phyloP scores from a whole-genome alignment of 2,329 filamentous ascomycete species.

The Cercospora janseana region DNA sequence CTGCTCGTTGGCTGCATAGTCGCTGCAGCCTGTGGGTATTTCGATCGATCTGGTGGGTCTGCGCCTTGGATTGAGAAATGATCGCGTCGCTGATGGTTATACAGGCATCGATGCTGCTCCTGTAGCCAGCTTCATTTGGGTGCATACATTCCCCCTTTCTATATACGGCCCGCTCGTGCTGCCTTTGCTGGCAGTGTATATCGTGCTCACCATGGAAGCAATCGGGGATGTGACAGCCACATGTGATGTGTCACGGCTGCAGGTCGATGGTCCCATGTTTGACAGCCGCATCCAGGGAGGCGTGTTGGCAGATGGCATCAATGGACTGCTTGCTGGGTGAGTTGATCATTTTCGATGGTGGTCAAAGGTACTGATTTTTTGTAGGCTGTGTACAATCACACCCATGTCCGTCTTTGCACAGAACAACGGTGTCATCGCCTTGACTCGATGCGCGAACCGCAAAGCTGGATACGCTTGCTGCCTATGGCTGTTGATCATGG shows the following conservation, averaged over 20 bases:
- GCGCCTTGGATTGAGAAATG: too few species aligned
- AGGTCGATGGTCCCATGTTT: slow-evolving; percentile 69
- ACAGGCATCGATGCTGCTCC: slow-evolving; percentile 70
- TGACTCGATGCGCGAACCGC: slow-evolving; percentile 78
- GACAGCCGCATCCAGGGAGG: slow-evolving; percentile 78
- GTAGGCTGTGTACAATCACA: slow-evolving; percentile 67
- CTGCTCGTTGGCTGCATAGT: slow-evolving; percentile 75
- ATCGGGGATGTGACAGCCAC: slow-evolving; percentile 60
- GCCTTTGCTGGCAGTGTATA: slow-evolving; percentile 61
- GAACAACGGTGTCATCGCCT: slow-evolving; percentile 80
- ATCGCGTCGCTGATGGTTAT: slow-evolving; percentile 66
- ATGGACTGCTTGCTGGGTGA: slow-evolving; percentile 66
- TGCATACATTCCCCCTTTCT: slow-evolving; percentile 69
- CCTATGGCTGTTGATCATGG: slow-evolving; percentile 75
- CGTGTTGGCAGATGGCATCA: slow-evolving; percentile 67
- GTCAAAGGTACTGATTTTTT: neutral
- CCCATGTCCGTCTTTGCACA: slow-evolving; percentile 79
- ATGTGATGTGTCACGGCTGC: slow-evolving; percentile 73
- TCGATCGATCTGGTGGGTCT: slow-evolving; percentile 54
- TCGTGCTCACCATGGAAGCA: slow-evolving; percentile 74
- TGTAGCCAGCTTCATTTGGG: slow-evolving; percentile 73
- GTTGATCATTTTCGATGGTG: neutral
- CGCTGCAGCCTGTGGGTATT: slow-evolving; percentile 74
- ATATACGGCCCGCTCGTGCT: slow-evolving; percentile 73
- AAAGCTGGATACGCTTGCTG: slow-evolving; percentile 76